Evolutionary conservation across 257 asterid genomes (phyloP).

Genomic region (Cruciata laevipes): DNA sequence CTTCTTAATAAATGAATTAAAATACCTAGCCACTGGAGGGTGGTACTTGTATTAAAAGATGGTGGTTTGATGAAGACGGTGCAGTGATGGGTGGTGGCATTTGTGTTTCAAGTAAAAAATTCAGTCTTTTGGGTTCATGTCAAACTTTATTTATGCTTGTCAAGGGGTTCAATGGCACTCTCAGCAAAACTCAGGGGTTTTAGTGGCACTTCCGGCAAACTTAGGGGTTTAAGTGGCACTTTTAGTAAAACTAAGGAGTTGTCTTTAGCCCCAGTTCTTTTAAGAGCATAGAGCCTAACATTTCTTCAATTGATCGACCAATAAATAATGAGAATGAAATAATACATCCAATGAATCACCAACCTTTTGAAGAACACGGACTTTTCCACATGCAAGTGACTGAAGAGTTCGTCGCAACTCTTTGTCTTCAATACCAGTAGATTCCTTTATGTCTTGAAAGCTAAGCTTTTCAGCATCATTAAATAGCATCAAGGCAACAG

Average conservation of each 20-base stretch:
- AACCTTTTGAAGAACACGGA: slow-evolving; percentile 92
- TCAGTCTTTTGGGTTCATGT: not conserved
- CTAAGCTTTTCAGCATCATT: slow-evolving; percentile 79
- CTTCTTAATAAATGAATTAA: not conserved
- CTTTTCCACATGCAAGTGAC: slow-evolving; percentile 96
- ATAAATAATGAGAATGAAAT: not conserved
- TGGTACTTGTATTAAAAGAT: not conserved
- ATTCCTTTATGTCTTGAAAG: slow-evolving; percentile 88
- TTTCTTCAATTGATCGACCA: not conserved
- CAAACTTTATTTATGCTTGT: not conserved
- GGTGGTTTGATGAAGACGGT: not conserved
- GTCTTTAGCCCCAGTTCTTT: not conserved
- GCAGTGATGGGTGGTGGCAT: too few species aligned
- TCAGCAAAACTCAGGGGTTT: not conserved
- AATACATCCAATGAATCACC: slow-evolving; percentile 15
- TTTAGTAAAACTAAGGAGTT: too few species aligned
- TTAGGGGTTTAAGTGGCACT: not conserved
- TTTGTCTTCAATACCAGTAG: slow-evolving; percentile 86
- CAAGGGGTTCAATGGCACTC: not conserved
- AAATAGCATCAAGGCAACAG: slow-evolving; percentile 90
- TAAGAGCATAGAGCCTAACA: not conserved
- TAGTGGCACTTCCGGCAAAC: too few species aligned
- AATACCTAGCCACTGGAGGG: not conserved
- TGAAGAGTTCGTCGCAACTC: slow-evolving; percentile 87
- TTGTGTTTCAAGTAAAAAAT: not conserved